phyloP scores from a whole-genome alignment of 331 rosid species.

The Dryas integrifolia region DNA sequence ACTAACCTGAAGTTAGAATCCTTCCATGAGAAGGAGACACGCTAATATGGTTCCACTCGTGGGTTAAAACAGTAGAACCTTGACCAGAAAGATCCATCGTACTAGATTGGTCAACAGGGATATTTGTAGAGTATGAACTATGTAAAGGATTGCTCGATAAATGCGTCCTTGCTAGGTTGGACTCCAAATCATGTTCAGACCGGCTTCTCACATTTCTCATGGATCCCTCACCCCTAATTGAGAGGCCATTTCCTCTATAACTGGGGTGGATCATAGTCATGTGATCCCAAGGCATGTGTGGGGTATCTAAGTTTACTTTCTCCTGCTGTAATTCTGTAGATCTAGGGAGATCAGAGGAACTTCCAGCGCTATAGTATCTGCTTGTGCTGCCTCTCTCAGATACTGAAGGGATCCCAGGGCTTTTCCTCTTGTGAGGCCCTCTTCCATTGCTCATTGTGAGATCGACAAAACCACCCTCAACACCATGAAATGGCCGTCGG shows the following conservation, averaged over 20 bases:
- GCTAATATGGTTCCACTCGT: constrained; percentile 71
- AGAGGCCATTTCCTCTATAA: constrained; percentile 59
- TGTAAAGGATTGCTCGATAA: constrained; percentile 47
- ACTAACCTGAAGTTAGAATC: constrained; percentile 50
- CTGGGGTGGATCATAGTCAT: constrained; percentile 42
- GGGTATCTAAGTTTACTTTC: constrained; percentile 57
- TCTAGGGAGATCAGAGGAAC: constrained; percentile 57
- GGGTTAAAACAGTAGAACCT: constrained; percentile 42
- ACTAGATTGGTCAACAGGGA: constrained; percentile 49
- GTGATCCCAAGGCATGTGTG: constrained; percentile 71
- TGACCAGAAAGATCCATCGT: constrained; percentile 52
- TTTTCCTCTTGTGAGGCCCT: constrained; percentile 79
- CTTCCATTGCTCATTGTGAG: constrained; percentile 67
- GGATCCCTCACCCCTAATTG: constrained; percentile 69
- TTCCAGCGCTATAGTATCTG: constrained; percentile 58
- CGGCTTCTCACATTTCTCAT: constrained; percentile 84
- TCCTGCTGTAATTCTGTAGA: constrained; percentile 61
- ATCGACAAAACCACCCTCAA: constrained; percentile 64
- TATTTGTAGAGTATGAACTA: constrained; percentile 43
- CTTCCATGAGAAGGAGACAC: constrained; percentile 55
- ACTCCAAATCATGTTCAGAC: constrained; percentile 61
- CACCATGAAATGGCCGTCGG: constrained; percentile 54
- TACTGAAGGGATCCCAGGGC: constrained; percentile 69
- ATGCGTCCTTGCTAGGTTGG: constrained; percentile 60
- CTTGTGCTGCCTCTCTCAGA: constrained; percentile 77